Evolutionary conservation across 164 flowering plant genomes (phyloP), one percentile per base, ranked within the genome.

Genomic region (Macadamia integrifolia): DNA sequence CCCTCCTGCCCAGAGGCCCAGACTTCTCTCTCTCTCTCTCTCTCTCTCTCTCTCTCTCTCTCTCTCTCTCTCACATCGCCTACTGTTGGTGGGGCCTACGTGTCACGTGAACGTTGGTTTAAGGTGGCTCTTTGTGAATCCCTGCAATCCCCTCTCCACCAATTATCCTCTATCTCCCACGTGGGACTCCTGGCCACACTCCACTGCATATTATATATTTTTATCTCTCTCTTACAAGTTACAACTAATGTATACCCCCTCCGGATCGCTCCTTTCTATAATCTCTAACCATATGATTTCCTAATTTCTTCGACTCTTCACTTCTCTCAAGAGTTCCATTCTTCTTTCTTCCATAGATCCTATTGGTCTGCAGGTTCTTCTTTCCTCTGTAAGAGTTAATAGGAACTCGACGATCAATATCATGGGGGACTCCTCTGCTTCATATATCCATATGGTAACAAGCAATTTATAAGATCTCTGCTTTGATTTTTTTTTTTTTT

Each of bases 111-210:
- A 61, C 31, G 30, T 12, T 50, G 32, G 29, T 46, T 40, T 3
- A 9, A 15, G 8, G 35, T 44, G 18, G 64, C 70, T 75, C 70
- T 77, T 75, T 70, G 3, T 52, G 6, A n/a, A 79, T 81, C 79
- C 67, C 60, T 69, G 68, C 71, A 69, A 85, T 85, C 87, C 60
- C 70, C 73, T 82, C 80, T 78, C 87, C 75, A 70, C 89, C 91
- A 87, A 85, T 85, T 60, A 77, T 72, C 62, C 9, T 9, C 63
- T n/a, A 56, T 65, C 64, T 70, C 81, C 78, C 91, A 87, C 89
- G 91, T 87, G 91, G 82, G 84, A 50, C 49, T 65, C 11, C 30
- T 71, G 85, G 55, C 70, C 86, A 81, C 78, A 78, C 73, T 6
- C 53, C 61, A n/a, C 58, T 31, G 31, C 28, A 64, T 30, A 56